A percentile compares a stretch with the other conserved stretches of the same genome.
These are phyloP conservation scores for Hypoxylon sp. DNA, from an alignment of 2,329 filamentous ascomycete species.

Conservation along the genomic window DNA sequence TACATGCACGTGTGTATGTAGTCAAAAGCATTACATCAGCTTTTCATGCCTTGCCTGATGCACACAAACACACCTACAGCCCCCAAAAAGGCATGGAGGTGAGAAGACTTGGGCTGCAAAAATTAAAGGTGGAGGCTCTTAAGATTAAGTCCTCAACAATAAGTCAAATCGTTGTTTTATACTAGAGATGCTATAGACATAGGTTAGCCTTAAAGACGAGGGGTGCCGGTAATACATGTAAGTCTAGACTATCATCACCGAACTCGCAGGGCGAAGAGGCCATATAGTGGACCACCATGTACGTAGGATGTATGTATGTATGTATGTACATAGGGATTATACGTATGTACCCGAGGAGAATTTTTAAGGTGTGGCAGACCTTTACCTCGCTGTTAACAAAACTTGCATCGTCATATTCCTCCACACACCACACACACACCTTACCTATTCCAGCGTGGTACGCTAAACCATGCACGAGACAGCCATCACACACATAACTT, in stretches of 20 bases:
- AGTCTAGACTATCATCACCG: neutral
- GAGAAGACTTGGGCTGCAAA: neutral
- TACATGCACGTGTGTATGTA: neutral
- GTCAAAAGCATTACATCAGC: slow-evolving; percentile 8
- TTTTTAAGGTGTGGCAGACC: slow-evolving; percentile 21
- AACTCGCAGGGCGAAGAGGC: neutral
- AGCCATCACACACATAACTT: slow-evolving; percentile 33
- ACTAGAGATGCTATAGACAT: neutral
- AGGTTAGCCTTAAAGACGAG: neutral
- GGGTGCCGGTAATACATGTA: neutral
- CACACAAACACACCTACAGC: neutral
- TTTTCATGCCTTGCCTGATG: neutral
- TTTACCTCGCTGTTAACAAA: slow-evolving; percentile 8
- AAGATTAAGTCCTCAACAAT: neutral
- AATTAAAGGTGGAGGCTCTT: neutral
- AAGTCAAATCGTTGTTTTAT: neutral
- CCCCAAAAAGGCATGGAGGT: neutral
- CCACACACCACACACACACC: slow-evolving; percentile 34
- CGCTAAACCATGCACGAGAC: slow-evolving; percentile 34
- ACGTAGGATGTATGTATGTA: too few relatives aligned
- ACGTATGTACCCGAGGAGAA: neutral
- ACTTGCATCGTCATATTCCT: slow-evolving; percentile 36
- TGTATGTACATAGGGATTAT: neutral
- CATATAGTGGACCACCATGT: neutral
- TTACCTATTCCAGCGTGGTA: slow-evolving; percentile 35